Evolutionary conservation across 2,329 filamentous ascomycete species (phyloP), one percentile per base, ranked within the genome.

Genomic region (Paecilomyces dactylethromorphus): DNA sequence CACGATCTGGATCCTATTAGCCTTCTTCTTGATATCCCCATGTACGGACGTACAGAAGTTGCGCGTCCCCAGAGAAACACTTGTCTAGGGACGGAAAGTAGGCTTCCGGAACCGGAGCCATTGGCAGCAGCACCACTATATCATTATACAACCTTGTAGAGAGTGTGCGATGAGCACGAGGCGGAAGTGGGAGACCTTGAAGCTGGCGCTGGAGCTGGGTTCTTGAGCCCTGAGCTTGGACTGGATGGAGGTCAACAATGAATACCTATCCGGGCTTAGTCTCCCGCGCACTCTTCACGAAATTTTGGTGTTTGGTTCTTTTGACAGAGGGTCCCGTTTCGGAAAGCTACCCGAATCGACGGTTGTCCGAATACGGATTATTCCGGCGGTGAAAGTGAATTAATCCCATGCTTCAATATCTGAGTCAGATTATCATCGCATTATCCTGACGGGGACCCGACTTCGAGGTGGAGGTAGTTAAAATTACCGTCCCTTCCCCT

Each of bases 21-120:
- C 59, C 60, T 49, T 33, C 53, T 53, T 55, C 45, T 53, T 24
- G 15, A 35, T 18, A 57, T 22, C 29, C 39, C 54, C 58, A 56
- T 57, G 55, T 54, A 54, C 24, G 15, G 49, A 57, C 74, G 51
- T 82, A 96, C 89, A 96, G 83, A 69, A 97, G 81, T 71, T 88
- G 83, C 69, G 84, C 84, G 74, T 93, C 87, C 77, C 91, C 90
- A 68, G 85, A 87, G 69, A 97, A 83, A 78, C 91, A 95, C 72
- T 89, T 87, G 76, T 91, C 89, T 76, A 97, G 82, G 71, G 91
- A 86, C 71, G 92, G 91, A 70, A 95, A 89, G 78, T 92, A 94
- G 73, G 84, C 81, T 78, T 89, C 87, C 70, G 84, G 82, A 71
- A 84, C 79, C 76, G 87, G 82, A 79, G 86, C 88, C 88, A 91